Evolutionary conservation across 202 grass and related monocot species (phyloP), one percentile per base, ranked within the genome.

Genomic region (Digitaria exilis): DNA sequence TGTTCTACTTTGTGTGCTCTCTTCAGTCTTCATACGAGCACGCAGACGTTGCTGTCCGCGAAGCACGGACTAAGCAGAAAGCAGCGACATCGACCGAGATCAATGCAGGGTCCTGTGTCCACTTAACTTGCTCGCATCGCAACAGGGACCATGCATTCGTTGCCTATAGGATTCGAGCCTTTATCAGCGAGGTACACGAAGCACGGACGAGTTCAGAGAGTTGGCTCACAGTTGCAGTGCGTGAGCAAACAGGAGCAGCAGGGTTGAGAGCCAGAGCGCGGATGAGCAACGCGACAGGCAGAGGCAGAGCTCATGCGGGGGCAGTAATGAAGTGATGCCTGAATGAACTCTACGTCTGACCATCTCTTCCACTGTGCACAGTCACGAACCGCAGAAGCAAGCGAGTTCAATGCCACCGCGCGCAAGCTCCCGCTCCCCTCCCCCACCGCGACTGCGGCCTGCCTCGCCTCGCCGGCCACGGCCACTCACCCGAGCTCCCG

Each of bases 341-440:
- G 42, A 60, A 30, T 39, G 31, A 60, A 30, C 49, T 50, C 50
- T 32, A n/a, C n/a, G n/a, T n/a, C n/a, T n/a, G n/a, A n/a, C n/a
- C n/a, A n/a, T 26, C 39, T 10, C 39, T 69, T 14, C 28, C 9
- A 50, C 86, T 41, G 67, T 79, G 30, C 37, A 4, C 29, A 29
- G 49, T 88, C 76, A 75, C 80, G 28, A 32, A 29, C 29, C 71
- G 6, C 15, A 66, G 6, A 37, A 26, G 46, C 24, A 5, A n/a
- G 55, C 35, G 48, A 85, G 82, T 84, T 88, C 22, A 89, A 73
- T 25, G 82, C 80, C 73, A 44, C 48, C 4, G 51, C n/a, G n/a
- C n/a, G n/a, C n/a, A n/a, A n/a, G n/a, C n/a, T n/a, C n/a, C n/a
- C n/a, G n/a, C n/a, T n/a, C n/a, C n/a, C n/a, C n/a, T n/a, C n/a